These are phyloP conservation scores for Fusarium caatingaense DNA, from an alignment of 2,329 filamentous ascomycete genomes.

Conservation along the genomic window DNA sequence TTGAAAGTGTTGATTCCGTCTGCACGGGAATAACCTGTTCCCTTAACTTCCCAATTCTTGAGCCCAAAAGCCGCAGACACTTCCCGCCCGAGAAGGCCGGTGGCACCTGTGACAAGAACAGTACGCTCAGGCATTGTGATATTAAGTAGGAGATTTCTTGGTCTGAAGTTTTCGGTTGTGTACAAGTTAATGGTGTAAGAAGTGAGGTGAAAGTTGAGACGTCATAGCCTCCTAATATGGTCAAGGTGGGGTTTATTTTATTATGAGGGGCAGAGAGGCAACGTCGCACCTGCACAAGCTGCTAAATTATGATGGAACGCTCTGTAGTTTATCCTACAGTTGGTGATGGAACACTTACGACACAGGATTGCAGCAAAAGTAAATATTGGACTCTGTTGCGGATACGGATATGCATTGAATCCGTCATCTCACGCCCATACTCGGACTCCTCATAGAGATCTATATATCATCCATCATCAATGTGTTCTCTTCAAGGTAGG, in stretches of 20 bases:
- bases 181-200: constrained; percentile 1
- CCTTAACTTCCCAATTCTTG: constrained; percentile 72
- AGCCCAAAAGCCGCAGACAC: constrained; percentile 77
- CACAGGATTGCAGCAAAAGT: fast-evolving
- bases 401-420: neutral
- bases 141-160: neutral
- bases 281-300: neutral
- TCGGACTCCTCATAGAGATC: neutral
- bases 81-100: constrained; percentile 84
- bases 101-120: constrained; percentile 84
- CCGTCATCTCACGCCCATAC: neutral
- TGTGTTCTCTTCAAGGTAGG: neutral
- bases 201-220: constrained; percentile 15
- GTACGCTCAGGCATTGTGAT: constrained; percentile 51
- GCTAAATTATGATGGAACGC: neutral
- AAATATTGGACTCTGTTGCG: neutral
- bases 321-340: neutral
- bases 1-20: constrained; percentile 75
- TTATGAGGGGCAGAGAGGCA: constrained; percentile 31
- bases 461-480: neutral
- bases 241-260: constrained; percentile 28
- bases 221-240: constrained; percentile 19
- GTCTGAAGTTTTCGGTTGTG: neutral
- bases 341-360: neutral
- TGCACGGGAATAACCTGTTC: constrained; percentile 79